phyloP scores from a whole-genome alignment of 73 alveolate genomes.

The Halteria grandinella region DNA sequence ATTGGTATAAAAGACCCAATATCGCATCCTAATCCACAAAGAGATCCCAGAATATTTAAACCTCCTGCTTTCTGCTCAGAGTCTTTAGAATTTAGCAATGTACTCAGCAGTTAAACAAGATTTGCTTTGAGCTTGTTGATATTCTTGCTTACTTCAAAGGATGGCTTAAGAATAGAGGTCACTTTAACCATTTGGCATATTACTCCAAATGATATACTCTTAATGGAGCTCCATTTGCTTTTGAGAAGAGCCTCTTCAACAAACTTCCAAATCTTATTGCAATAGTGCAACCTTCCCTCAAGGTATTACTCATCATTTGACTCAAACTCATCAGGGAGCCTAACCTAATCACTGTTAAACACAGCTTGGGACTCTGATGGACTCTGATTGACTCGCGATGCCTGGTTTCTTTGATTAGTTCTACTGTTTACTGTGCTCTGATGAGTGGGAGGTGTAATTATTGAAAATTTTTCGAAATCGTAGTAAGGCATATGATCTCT shows the following conservation, averaged over 20 bases:
- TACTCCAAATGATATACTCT: conserved; percentile 53
- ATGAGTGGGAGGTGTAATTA: too few relatives aligned
- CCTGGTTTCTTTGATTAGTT: too few relatives aligned
- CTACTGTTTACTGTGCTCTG: too few relatives aligned
- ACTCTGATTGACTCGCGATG: too few relatives aligned
- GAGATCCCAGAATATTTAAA: conserved; percentile 69
- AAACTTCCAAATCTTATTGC: conserved; percentile 60
- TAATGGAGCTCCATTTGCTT: conserved; percentile 65
- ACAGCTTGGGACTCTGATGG: background rate
- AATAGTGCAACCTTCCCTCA: conserved; percentile 49
- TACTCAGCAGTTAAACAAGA: conserved; percentile 49
- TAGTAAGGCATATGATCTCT: too few relatives aligned
- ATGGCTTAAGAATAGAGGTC: background rate
- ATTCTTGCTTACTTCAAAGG: too few relatives aligned
- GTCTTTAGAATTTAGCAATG: conserved; percentile 58
- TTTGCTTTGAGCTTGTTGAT: conserved; percentile 41
- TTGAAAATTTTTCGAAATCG: too few relatives aligned
- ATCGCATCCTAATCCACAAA: conserved; percentile 72
- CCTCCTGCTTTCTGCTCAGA: conserved; percentile 75
- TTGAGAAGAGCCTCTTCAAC: conserved; percentile 36
- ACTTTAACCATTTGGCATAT: conserved; percentile 52
- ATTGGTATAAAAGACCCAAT: background rate
- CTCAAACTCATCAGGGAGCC: conserved; percentile 61
- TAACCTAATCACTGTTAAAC: too few relatives aligned
- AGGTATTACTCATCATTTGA: conserved; percentile 50